Evolutionary conservation across 768 basidiomycete genomes (phyloP).

Genomic region (Hygrocybe coccinea): DNA sequence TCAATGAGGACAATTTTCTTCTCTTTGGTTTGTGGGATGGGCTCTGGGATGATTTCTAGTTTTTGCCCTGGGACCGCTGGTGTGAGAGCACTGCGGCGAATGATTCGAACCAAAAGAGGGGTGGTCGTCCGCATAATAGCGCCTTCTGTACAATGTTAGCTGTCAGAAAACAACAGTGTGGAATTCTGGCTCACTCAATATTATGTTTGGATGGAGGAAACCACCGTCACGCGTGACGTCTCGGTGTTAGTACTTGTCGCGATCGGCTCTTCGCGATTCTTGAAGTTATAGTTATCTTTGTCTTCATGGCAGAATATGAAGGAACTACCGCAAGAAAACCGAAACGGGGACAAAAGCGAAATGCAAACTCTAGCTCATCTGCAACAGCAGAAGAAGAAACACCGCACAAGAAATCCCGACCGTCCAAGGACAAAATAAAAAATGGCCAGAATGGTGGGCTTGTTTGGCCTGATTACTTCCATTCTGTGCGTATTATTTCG

Average conservation of each 20-base stretch:
- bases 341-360: neutral
- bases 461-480: slow-evolving; percentile 63
- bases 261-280: too few species aligned
- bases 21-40: slow-evolving; percentile 7
- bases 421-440: neutral
- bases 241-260: too few species aligned
- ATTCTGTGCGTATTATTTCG: slow-evolving; percentile 38
- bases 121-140: slow-evolving; percentile 34
- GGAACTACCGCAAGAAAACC: neutral
- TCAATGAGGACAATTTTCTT: slow-evolving; percentile 30
- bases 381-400: too few species aligned
- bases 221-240: too few species aligned
- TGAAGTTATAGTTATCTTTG: too few species aligned
- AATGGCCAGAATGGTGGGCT: too few species aligned
- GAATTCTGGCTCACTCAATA: neutral
- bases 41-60: slow-evolving; percentile 29
- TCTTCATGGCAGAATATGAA: too few species aligned
- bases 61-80: slow-evolving; percentile 33
- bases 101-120: slow-evolving; percentile 33
- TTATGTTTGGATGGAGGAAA: too few species aligned
- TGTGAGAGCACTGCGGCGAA: slow-evolving; percentile 35
- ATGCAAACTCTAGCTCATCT: neutral
- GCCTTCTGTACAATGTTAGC: neutral
- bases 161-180: neutral
- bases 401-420: neutral